phyloP scores from a whole-genome alignment of 2,329 filamentous ascomycete species.

The Nigrospora sphaerica region DNA sequence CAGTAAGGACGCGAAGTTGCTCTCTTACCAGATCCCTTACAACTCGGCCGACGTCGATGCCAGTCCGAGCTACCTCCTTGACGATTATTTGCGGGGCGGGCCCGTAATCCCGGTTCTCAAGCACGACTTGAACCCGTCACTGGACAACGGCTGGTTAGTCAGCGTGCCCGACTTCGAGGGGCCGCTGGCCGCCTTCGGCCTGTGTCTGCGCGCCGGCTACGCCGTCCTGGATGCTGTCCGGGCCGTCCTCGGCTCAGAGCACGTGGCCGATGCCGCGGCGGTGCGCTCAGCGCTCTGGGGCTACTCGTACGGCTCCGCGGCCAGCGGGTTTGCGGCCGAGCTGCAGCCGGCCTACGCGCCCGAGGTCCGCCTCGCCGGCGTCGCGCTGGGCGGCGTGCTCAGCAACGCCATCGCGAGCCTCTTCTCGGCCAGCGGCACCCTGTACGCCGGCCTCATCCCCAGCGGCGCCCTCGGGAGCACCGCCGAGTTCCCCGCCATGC shows the following conservation, averaged over 20 bases:
- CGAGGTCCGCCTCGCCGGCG: conserved; percentile 39
- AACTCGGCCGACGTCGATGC: conserved; percentile 27
- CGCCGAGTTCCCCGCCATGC: conserved; percentile 20
- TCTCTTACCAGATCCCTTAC: conserved; percentile 31
- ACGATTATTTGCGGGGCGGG: not conserved
- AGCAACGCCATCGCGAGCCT: conserved; percentile 31
- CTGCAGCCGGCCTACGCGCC: conserved; percentile 45
- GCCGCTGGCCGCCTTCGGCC: conserved; percentile 28
- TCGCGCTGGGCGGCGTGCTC: conserved; percentile 40
- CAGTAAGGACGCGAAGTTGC: conserved; percentile 11
- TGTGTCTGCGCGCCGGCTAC: not conserved
- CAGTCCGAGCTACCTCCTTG: conserved; percentile 24
- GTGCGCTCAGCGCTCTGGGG: conserved; percentile 38
- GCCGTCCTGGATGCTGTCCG: conserved; percentile 4
- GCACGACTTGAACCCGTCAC: conserved; percentile 20
- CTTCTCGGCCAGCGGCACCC: conserved; percentile 19
- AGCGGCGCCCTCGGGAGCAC: conserved; percentile 24
- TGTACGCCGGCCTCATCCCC: conserved; percentile 24
- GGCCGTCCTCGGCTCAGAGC: conserved; percentile 1
- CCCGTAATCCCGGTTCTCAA: conserved; percentile 3
- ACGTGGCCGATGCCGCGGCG: conserved; percentile 6
- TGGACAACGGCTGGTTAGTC: conserved; percentile 38
- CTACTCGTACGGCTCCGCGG: conserved; percentile 47
- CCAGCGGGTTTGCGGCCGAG: conserved; percentile 44
- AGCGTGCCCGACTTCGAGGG: conserved; percentile 40